Evolutionary conservation across 495 filamentous ascomycete genomes (phyloP), one percentile per base, ranked within the genome.

Genomic region (Hypoxylon fuscum): DNA sequence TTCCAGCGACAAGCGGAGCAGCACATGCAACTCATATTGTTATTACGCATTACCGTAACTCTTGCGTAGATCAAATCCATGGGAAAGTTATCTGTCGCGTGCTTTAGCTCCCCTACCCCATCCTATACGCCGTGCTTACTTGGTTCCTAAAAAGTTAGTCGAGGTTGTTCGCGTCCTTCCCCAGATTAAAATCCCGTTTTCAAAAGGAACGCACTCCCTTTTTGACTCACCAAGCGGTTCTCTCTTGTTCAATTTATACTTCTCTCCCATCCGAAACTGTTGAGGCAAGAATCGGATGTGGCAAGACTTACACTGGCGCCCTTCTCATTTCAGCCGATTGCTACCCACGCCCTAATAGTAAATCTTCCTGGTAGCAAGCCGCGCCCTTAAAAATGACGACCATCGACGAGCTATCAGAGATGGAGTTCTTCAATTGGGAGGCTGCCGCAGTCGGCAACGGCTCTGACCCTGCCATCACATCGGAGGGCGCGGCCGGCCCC

Each of bases 341-440:
- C 54, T 40, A 56, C n/a, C n/a, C n/a, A n/a, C 57, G 47, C 53
- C 64, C 41, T 56, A 42, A 22, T 3, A 38, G 46, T 52, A 43
- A 51, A 41, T 42, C 10, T 12, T 53, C 34, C 38, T 51, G 42
- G 42, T 22, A 9, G 42, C 35, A 51, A 43, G 31, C 41, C 32
- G 32, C 59, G 69, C 65, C 68, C 63, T 68, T 53, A 22, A 27
- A 22, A 27, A 73, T 73, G 70, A 71, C 72, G 49, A 68, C 70
- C 27, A 71, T 73, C 38, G 55, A 71, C 18, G 70, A 78, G 43
- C 66, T 76, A 69, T 74, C 75, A 27, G 70, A 63, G 52, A 70
- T 70, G 67, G 70, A 79, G 43, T 79, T 77, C 62, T 72, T 81
- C 68, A 77, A 81, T 64, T 82, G 79, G 79, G 78, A 79, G 54